phyloP scores from a whole-genome alignment of 148 eudicot species.

The Heliosperma pusillum region DNA sequence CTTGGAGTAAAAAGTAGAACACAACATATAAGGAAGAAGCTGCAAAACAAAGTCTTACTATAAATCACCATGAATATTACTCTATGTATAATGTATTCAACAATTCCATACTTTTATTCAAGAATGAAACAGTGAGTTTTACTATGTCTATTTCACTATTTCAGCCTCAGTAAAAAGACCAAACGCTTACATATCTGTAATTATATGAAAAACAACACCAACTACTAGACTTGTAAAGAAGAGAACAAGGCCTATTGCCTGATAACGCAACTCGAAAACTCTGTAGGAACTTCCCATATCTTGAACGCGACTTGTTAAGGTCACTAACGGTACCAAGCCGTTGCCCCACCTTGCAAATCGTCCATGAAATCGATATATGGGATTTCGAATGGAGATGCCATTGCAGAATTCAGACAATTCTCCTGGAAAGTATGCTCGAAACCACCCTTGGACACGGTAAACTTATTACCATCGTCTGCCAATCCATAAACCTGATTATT shows the following conservation, averaged over 20 bases:
- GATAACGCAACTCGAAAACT: background rate
- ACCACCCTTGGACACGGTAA: constrained; percentile 11
- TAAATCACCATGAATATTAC: background rate
- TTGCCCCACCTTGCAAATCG: constrained; percentile 9
- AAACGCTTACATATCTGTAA: background rate
- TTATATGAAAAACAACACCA: background rate
- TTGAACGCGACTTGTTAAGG: background rate
- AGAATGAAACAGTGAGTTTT: background rate
- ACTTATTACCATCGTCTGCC: constrained; percentile 18
- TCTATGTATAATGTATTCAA: background rate
- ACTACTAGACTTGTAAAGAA: background rate
- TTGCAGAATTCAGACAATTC: constrained; percentile 2
- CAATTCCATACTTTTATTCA: constrained; percentile 7
- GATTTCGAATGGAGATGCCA: constrained; percentile 6
- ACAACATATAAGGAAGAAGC: too few relatives aligned
- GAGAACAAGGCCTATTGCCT: background rate
- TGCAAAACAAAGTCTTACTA: too few relatives aligned
- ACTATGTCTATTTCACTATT: background rate
- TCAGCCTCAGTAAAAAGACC: background rate
- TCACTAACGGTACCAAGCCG: background rate
- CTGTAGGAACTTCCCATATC: background rate
- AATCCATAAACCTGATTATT: background rate
- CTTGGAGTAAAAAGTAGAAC: too few relatives aligned
- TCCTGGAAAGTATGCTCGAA: constrained; percentile 22
- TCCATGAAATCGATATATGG: constrained; percentile 16